These are phyloP conservation scores for Bipolaris zeicola DNA, from an alignment of 2,329 filamentous ascomycete genomes.

Conservation along the genomic window DNA sequence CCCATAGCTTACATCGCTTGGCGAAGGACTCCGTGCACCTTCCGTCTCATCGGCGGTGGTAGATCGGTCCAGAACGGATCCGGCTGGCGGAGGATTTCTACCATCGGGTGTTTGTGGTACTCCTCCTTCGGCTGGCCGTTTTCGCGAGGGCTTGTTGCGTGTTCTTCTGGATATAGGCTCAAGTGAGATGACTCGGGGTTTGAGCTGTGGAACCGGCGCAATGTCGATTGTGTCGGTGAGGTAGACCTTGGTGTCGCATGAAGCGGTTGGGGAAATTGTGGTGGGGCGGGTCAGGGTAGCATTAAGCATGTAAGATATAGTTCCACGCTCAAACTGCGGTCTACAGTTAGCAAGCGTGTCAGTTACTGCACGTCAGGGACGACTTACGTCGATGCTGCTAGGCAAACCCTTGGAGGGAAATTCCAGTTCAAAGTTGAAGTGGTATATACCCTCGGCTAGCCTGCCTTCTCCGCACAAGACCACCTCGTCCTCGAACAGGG, in stretches of 20 bases:
- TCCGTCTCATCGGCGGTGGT: constrained; percentile 40
- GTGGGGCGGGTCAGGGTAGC: constrained; percentile 89
- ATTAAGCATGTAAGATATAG: constrained; percentile 88
- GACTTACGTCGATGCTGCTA: constrained; percentile 90
- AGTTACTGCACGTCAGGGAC: constrained; percentile 11
- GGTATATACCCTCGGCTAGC: constrained; percentile 74
- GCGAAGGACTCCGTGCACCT: constrained; percentile 51
- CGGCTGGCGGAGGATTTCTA: constrained; percentile 28
- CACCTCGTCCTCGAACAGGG: constrained; percentile 81
- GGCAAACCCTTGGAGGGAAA: constrained; percentile 73
- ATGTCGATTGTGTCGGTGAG: constrained; percentile 86
- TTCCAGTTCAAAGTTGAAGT: constrained; percentile 77
- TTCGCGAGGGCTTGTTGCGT: constrained; percentile 60
- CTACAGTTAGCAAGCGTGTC: constrained; percentile 23
- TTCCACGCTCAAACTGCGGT: constrained; percentile 89
- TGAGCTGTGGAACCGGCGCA: constrained; percentile 73
- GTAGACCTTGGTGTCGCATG: constrained; percentile 80
- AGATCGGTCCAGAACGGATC: constrained; percentile 28
- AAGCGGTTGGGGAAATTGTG: constrained; percentile 78
- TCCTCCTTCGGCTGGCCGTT: constrained; percentile 23
- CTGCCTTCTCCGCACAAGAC: constrained; percentile 79
- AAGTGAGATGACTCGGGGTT: constrained; percentile 81
- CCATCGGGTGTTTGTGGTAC: constrained; percentile 20
- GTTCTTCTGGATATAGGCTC: constrained; percentile 80
- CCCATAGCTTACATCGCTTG: constrained; percentile 55